Percentiles rank a stretch among this genome's conserved stretches.
Evolutionary conservation across 495 filamentous ascomycete species (phyloP).

Genomic region (Aspergillus haitiensis): DNA sequence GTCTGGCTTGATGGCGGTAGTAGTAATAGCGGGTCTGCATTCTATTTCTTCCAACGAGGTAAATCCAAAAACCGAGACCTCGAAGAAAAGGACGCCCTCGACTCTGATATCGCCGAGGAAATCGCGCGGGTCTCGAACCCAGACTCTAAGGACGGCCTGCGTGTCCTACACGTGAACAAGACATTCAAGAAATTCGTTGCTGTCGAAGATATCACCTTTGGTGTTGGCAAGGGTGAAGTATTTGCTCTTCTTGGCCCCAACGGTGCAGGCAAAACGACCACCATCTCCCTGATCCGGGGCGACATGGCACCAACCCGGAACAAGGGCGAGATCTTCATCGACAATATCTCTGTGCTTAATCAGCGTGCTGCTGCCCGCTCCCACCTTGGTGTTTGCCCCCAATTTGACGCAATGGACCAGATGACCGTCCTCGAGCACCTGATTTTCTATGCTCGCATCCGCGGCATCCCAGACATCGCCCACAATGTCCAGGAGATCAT

Average conservation of each 20-base stretch:
- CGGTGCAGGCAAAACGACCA: conserved; percentile 85
- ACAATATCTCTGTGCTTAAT: conserved; percentile 65
- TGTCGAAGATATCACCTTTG: conserved; percentile 80
- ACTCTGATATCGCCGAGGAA: conserved; percentile 52
- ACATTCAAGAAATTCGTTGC: conserved; percentile 66
- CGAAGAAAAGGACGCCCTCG: conserved; percentile 46
- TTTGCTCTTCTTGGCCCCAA: conserved; percentile 88
- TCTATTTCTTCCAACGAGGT: conserved; percentile 42
- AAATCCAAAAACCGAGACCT: conserved; percentile 35
- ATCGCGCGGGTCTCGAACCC: conserved; percentile 47
- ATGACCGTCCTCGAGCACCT: conserved; percentile 59
- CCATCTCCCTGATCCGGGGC: conserved; percentile 81
- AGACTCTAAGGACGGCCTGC: conserved; percentile 62
- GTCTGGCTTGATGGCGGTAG: conserved; percentile 72
- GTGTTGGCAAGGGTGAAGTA: conserved; percentile 71
- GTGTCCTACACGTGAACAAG: conserved; percentile 74
- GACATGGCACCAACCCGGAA: conserved; percentile 65
- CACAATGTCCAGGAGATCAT: conserved; percentile 52
- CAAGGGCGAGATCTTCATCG: conserved; percentile 70
- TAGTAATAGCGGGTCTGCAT: too few species aligned
- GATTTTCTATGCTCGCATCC: conserved; percentile 56
- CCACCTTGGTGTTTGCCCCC: conserved; percentile 68
- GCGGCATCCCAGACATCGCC: conserved; percentile 51
- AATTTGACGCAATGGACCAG: conserved; percentile 58
- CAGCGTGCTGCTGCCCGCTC: conserved; percentile 64